Evolutionary conservation across 1,284 basidiomycete species (phyloP), one percentile per base, ranked within the genome.

Genomic region (Apiotrichum siamense): DNA sequence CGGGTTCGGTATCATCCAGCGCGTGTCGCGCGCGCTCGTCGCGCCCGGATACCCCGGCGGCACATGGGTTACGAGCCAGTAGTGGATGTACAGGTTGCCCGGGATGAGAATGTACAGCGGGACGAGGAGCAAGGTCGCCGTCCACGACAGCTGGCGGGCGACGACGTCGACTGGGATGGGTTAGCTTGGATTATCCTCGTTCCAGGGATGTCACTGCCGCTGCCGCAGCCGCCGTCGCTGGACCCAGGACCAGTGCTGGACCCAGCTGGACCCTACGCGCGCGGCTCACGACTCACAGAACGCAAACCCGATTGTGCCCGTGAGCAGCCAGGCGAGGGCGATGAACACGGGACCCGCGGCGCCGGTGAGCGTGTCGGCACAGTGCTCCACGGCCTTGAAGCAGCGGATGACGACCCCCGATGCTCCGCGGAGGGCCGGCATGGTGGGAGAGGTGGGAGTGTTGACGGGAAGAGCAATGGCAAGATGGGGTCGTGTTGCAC

Each of bases 311-410:
- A 88, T 90, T 1, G 78, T 66, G 3, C 77, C 72, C 33, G 93
- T 83, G 38, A 97, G 78, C 7, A 83, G 59, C 58, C 85, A 77
- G 15, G 90, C 92, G 23, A 92, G 76, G 0, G 75, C 79, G 45
- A 97, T 81, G 71, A 97, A 97, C 62, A 87, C 80, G 0, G 92
- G 92, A 0, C 94, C 93, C 15, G 89, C 92, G 45, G 86, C 84
- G 52, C 91, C 90, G 0, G 90, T 96, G 36, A 94, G 60, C 64
- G 80, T 78, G 72, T 96, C 90, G 5, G 82, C 89, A 41, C 77
- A 74, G 41, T 82, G 75, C 75, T 97, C 92, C 26, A 94, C 73
- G 21, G 78, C 76, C 68, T 83, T 87, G 77, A 93, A 96, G 76
- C 88, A 92, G 46, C 82, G 79, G 64, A 94, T 94, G 44, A 96